These are phyloP conservation scores for Phytophthora parvispora DNA, from an alignment of 352 stramenopile species.

Conservation along the genomic window DNA sequence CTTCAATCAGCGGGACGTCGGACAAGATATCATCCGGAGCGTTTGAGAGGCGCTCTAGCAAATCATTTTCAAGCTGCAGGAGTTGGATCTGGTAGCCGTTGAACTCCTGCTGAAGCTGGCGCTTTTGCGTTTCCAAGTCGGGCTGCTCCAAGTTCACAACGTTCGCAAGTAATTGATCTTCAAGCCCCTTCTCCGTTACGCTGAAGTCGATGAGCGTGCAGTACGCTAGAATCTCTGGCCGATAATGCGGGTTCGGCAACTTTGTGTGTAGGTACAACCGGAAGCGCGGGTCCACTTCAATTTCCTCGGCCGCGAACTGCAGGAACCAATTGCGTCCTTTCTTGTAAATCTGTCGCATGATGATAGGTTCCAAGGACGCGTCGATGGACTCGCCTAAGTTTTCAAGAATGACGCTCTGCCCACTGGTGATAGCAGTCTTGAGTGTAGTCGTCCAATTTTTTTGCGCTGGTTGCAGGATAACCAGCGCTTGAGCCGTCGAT, in stretches of 20 bases:
- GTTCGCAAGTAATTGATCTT: conserved; percentile 91
- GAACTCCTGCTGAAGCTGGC: conserved; percentile 90
- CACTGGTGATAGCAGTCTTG: conserved; percentile 77
- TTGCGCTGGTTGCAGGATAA: conserved; percentile 81
- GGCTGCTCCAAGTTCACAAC: conserved; percentile 94
- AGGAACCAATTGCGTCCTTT: conserved; percentile 93
- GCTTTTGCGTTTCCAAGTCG: conserved; percentile 90
- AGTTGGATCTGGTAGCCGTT: conserved; percentile 96
- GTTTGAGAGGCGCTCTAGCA: conserved; percentile 93
- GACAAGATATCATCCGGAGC: conserved; percentile 93
- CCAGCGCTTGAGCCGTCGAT: conserved; percentile 36
- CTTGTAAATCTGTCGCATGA: conserved; percentile 90
- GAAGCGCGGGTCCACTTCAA: conserved; percentile 92
- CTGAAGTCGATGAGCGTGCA: conserved; percentile 97
- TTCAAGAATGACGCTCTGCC: conserved; percentile 92
- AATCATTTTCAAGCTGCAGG: conserved; percentile 88
- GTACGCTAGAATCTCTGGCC: conserved; percentile 92
- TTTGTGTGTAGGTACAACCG: conserved; percentile 93
- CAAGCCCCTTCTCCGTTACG: conserved; percentile 91
- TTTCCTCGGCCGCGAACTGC: conserved; percentile 89
- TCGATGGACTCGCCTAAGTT: conserved; percentile 92
- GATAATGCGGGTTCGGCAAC: conserved; percentile 94
- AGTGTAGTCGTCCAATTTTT: conserved; percentile 84
- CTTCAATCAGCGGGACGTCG: conserved; percentile 94
- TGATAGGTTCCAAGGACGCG: conserved; percentile 87